Conservation (phyloP, 1,284 basidiomycete genomes). For the Boletus sp. region DNA sequence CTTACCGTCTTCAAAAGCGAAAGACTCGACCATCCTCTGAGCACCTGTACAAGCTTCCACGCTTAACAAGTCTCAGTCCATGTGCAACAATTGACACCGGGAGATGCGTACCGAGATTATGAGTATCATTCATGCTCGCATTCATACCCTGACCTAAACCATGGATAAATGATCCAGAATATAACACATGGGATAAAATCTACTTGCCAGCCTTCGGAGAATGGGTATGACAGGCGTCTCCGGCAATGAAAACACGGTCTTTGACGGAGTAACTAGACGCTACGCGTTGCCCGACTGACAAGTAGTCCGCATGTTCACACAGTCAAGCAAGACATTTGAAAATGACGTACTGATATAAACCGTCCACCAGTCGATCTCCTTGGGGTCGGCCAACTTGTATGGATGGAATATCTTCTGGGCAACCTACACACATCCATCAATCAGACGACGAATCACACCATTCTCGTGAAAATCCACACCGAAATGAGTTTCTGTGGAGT, state of each 20-base stretch:
- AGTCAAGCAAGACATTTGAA: neutral
- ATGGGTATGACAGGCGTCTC: slow-evolving; percentile 84
- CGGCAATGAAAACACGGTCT: slow-evolving; percentile 78
- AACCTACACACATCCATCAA: slow-evolving; percentile 41
- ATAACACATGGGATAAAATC: neutral
- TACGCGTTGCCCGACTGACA: slow-evolving; percentile 69
- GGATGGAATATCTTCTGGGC: slow-evolving; percentile 71
- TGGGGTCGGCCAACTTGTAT: slow-evolving; percentile 61
- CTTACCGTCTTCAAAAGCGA: slow-evolving; percentile 73
- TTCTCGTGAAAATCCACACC: slow-evolving; percentile 42
- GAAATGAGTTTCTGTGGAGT: slow-evolving; percentile 65
- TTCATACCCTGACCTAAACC: slow-evolving; percentile 62
- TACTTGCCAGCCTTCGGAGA: slow-evolving; percentile 70
- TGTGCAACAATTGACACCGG: neutral
- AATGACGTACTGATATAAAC: slow-evolving; percentile 66
- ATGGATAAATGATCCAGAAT: neutral
- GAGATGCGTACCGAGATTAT: slow-evolving; percentile 61
- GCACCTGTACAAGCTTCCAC: slow-evolving; percentile 79
- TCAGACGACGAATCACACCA: neutral
- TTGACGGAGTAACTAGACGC: slow-evolving; percentile 66
- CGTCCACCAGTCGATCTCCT: slow-evolving; percentile 80
- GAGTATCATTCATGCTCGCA: slow-evolving; percentile 82
- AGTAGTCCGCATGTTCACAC: neutral
- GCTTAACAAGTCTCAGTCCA: slow-evolving; percentile 42
- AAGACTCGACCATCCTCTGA: slow-evolving; percentile 69